Percentiles rank a stretch among this genome's conserved stretches.
phyloP scores from a whole-genome alignment of 768 basidiomycete genomes.

The Hygrocybe punicea region DNA sequence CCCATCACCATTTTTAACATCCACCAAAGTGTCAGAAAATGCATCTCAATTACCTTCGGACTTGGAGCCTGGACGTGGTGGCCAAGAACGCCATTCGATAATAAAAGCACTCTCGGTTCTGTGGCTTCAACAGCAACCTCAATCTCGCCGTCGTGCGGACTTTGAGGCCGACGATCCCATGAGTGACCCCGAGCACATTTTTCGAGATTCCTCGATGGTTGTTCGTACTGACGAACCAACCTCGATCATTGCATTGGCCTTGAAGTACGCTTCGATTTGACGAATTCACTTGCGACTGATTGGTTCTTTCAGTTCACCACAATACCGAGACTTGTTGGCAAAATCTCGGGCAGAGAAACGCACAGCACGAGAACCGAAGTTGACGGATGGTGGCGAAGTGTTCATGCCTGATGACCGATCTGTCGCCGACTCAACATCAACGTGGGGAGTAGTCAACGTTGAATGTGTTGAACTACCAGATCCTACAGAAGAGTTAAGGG shows the following conservation, averaged over 20 bases:
- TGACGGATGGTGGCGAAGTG: conserved; percentile 67
- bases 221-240: conserved; percentile 96
- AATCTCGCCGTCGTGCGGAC: conserved; percentile 44
- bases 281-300: neutral
- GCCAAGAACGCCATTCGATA: conserved; percentile 68
- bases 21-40: conserved; percentile 37
- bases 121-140: conserved; percentile 58
- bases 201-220: conserved; percentile 90
- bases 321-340: conserved; percentile 75
- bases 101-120: conserved; percentile 80
- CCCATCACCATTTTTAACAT: conserved; percentile 54
- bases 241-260: conserved; percentile 91
- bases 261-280: conserved; percentile 57
- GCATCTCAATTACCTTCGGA: conserved; percentile 50
- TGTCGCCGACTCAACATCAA: conserved; percentile 77
- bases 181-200: conserved; percentile 86
- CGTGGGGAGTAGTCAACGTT: conserved; percentile 89
- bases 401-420: conserved; percentile 94
- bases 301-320: conserved; percentile 57
- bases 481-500: conserved; percentile 71
- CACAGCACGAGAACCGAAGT: conserved; percentile 53
- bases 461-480: conserved; percentile 63
- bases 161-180: conserved; percentile 64
- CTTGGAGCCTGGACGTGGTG: conserved; percentile 46
- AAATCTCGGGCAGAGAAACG: conserved; percentile 78